Evolutionary conservation across 2,329 filamentous ascomycete species (phyloP).

Genomic region (Leptoxyphium fumago): DNA sequence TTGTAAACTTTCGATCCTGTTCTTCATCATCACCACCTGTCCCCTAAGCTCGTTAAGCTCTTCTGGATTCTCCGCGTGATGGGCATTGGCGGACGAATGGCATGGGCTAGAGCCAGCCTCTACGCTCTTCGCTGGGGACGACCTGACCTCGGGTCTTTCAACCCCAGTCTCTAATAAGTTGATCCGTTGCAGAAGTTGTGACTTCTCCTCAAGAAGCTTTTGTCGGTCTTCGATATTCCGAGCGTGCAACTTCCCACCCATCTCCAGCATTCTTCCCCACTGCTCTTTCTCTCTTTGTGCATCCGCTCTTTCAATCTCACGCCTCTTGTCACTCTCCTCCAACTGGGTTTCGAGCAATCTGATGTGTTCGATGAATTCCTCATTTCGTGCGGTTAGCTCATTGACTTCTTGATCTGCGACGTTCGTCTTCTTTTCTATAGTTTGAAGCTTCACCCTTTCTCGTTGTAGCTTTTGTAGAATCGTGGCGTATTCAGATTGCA

Average conservation of each 20-base stretch:
- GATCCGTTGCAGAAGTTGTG: slow-evolving; percentile 12
- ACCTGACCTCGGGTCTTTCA: background rate
- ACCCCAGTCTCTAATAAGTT: background rate
- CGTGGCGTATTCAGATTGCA: slow-evolving; percentile 40
- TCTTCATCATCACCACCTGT: background rate
- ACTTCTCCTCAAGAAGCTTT: slow-evolving; percentile 26
- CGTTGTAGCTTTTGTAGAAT: slow-evolving; percentile 37
- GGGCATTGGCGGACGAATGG: background rate
- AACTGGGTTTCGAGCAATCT: slow-evolving; percentile 33
- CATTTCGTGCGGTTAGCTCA: slow-evolving; percentile 35
- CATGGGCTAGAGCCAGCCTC: no score
- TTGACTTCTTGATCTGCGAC: slow-evolving; percentile 39
- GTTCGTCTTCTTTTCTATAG: slow-evolving; percentile 36
- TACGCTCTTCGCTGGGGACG: background rate
- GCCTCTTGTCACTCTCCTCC: slow-evolving; percentile 32
- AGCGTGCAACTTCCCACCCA: slow-evolving; percentile 31
- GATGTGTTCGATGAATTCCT: slow-evolving; percentile 33
- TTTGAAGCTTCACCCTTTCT: slow-evolving; percentile 33
- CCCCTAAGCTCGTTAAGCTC: background rate
- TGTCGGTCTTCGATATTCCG: slow-evolving; percentile 29
- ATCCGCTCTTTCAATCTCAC: slow-evolving; percentile 32
- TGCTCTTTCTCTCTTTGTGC: slow-evolving; percentile 31
- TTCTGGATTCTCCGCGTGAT: background rate
- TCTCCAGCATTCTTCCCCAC: slow-evolving; percentile 37
- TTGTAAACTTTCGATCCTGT: slow-evolving; percentile 4